These are phyloP conservation scores for Microcera coccophila DNA, from an alignment of 2,329 filamentous ascomycete genomes.

Conservation along the genomic window DNA sequence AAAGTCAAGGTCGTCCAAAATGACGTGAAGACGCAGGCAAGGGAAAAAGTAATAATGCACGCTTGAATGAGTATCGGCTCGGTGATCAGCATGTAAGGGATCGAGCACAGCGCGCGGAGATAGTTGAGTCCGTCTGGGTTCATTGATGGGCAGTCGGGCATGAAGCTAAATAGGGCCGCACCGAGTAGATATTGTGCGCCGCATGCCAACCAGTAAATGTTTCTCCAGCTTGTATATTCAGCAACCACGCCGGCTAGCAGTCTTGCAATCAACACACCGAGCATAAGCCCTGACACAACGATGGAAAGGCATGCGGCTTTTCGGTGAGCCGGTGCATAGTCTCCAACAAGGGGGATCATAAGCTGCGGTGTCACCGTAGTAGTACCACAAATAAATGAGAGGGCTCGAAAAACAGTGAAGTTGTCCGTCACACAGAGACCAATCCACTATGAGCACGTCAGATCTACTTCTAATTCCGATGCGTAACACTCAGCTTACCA, in stretches of 20 bases:
- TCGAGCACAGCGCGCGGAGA: slow-evolving; percentile 59
- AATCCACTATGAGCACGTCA: slow-evolving; percentile 49
- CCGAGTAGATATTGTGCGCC: slow-evolving; percentile 67
- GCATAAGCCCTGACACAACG: slow-evolving; percentile 69
- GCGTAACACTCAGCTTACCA: slow-evolving; percentile 45
- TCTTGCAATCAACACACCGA: slow-evolving; percentile 73
- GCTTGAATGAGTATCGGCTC: slow-evolving; percentile 69
- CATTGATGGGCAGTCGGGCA: slow-evolving; percentile 77
- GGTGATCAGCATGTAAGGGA: slow-evolving; percentile 58
- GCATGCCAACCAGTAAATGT: slow-evolving; percentile 74
- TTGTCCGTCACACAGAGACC: slow-evolving; percentile 65
- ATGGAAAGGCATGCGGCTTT: slow-evolving; percentile 68
- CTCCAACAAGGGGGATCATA: slow-evolving; percentile 77
- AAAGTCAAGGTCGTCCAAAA: slow-evolving; percentile 71
- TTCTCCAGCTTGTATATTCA: slow-evolving; percentile 70
- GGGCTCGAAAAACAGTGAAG: slow-evolving; percentile 60
- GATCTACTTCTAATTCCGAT: not conserved
- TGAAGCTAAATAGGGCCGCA: slow-evolving; percentile 62
- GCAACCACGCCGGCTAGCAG: slow-evolving; percentile 72
- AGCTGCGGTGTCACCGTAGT: slow-evolving; percentile 75
- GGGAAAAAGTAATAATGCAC: slow-evolving; percentile 62
- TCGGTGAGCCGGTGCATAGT: slow-evolving; percentile 66
- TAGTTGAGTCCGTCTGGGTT: slow-evolving; percentile 65
- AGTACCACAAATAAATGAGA: slow-evolving; percentile 72
- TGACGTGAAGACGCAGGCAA: slow-evolving; percentile 47